Conservation (phyloP, 169 alveolate genomes). For the Plasmodium gaboni region DNA sequence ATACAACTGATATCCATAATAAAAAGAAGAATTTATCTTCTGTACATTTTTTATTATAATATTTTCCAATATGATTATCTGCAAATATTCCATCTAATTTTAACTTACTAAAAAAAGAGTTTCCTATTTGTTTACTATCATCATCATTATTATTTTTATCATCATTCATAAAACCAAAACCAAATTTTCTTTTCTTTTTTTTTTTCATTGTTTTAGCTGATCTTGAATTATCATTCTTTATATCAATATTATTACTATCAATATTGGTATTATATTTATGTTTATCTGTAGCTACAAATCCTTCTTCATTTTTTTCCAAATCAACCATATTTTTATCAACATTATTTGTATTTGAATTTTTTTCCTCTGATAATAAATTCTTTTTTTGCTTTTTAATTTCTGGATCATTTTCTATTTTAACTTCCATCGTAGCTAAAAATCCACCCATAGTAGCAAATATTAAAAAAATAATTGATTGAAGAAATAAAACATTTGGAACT, state of each 20-base stretch:
- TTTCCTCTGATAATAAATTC: background rate
- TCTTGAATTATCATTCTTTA: background rate
- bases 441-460: constrained; percentile 30
- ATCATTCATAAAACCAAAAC: background rate
- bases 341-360: background rate
- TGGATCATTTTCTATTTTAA: background rate
- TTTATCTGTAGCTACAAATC: background rate
- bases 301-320: background rate
- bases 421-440: constrained; percentile 39
- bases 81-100: background rate
- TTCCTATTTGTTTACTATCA: background rate
- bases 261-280: background rate
- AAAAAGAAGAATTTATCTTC: constrained; percentile 40
- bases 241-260: background rate
- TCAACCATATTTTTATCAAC: background rate
- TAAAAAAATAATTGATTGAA: constrained; percentile 37
- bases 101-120: background rate
- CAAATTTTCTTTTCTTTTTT: background rate
- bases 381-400: background rate
- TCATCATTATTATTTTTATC: background rate
- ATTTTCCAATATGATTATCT: background rate
- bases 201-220: background rate
- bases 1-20: constrained; percentile 51
- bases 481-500: constrained; percentile 33
- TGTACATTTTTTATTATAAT: constrained; percentile 50